These are phyloP conservation scores for Eleusine indica DNA, from an alignment of 176 grass and related monocot genomes.

Conservation along the genomic window DNA sequence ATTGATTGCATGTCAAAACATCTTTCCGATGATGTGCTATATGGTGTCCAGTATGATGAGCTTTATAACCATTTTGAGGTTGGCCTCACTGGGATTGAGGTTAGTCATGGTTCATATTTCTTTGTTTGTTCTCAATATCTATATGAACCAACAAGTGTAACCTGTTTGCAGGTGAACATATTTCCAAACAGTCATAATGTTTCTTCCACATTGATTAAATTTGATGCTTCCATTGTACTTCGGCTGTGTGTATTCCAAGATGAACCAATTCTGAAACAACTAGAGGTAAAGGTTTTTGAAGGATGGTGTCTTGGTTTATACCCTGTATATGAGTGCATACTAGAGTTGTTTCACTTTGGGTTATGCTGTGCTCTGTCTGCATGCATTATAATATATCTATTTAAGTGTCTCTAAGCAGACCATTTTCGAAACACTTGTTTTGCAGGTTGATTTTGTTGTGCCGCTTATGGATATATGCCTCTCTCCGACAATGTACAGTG, in stretches of 20 bases:
- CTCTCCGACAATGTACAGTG: constrained; percentile 62
- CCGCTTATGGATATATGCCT: constrained; percentile 62
- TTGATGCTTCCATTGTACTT: constrained; percentile 60
- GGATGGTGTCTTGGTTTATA: constrained; percentile 9
- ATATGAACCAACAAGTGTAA: constrained; percentile 27
- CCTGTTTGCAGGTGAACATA: constrained; percentile 63
- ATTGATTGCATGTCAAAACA: constrained; percentile 37
- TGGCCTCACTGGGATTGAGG: constrained; percentile 69
- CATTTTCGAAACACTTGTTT: constrained; percentile 38
- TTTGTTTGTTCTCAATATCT: constrained; percentile 47
- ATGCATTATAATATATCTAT: neutral
- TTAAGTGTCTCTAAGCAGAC: constrained; percentile 18
- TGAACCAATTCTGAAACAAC: constrained; percentile 77
- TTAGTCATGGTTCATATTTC: constrained; percentile 41
- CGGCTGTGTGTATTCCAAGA: constrained; percentile 70
- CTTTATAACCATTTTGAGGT: constrained; percentile 88
- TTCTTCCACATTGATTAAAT: constrained; percentile 59
- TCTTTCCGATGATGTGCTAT: constrained; percentile 39
- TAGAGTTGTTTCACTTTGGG: constrained; percentile 9
- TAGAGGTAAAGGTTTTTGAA: constrained; percentile 63
- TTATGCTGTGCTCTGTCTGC: constrained; percentile 23
- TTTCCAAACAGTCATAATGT: constrained; percentile 45
- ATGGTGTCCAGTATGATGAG: constrained; percentile 55
- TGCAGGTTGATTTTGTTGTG: constrained; percentile 64
- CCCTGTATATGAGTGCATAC: constrained; percentile 29